Percentiles rank a stretch among this genome's conserved stretches.
Evolutionary conservation across 176 grass and related monocot species (phyloP).

Genomic region (Phragmites australis): DNA sequence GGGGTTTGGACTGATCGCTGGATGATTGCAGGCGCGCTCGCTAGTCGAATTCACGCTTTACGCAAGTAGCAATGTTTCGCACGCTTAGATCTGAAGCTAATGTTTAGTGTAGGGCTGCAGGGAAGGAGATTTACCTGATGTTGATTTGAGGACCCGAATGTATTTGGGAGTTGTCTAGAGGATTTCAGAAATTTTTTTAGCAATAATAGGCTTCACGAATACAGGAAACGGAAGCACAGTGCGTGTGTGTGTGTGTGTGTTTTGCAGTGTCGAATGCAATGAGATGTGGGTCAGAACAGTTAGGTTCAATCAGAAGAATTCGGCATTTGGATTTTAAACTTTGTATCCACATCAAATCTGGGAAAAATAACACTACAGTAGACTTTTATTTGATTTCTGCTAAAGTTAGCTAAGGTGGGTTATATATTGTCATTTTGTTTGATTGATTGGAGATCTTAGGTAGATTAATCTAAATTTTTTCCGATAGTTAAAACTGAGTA

Average conservation of each 20-base stretch:
- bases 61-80: background rate
- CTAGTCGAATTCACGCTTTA: conserved; percentile 10
- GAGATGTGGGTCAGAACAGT: background rate
- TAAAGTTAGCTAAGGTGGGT: background rate
- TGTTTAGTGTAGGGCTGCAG: background rate
- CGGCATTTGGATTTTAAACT: background rate
- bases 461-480: background rate
- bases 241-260: too few species aligned
- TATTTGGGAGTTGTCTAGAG: background rate
- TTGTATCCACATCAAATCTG: background rate
- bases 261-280: background rate
- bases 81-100: background rate
- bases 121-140: background rate
- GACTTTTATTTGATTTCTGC: background rate
- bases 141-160: background rate
- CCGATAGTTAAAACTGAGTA: background rate
- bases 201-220: background rate
- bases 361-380: background rate
- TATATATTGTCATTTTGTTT: conserved; percentile 15
- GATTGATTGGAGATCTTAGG: conserved; percentile 1
- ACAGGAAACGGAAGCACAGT: background rate
- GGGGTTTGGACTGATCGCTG: background rate
- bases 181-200: background rate
- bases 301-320: background rate
- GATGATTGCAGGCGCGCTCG: background rate